A percentile compares a stretch with the other conserved stretches of the same genome.
Conservation (phyloP, 495 filamentous ascomycete genomes). For the Lentithecium fluviatile region DNA sequence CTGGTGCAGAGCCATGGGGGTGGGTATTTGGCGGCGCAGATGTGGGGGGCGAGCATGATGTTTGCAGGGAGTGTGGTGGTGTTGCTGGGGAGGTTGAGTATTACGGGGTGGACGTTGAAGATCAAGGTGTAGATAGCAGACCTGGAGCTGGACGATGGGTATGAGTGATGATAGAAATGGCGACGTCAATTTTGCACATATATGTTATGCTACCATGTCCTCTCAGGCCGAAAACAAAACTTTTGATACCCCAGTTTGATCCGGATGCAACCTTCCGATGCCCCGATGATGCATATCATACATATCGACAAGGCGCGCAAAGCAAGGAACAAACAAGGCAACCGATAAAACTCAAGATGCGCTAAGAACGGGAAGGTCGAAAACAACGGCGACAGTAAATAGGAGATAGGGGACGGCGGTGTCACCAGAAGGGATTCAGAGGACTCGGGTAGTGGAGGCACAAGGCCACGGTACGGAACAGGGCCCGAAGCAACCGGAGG, state of each 20-base stretch:
- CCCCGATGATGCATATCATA: not conserved
- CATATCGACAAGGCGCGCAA: not conserved
- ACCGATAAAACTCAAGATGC: not conserved
- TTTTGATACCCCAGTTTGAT: too few relatives aligned
- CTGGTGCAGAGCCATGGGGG: slow-evolving; percentile 39
- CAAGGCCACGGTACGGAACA: not conserved
- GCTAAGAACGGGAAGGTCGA: not conserved
- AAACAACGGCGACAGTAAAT: not conserved
- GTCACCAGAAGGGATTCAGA: not conserved
- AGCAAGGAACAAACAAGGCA: not conserved
- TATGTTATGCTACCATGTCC: too few relatives aligned
- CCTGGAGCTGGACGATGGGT: not conserved
- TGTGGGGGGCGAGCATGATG: slow-evolving; percentile 38
- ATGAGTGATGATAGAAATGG: too few relatives aligned
- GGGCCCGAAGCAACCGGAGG: not conserved
- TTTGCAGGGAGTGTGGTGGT: slow-evolving; percentile 26
- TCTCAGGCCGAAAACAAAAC: too few relatives aligned
- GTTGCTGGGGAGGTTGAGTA: slow-evolving; percentile 32
- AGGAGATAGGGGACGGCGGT: not conserved
- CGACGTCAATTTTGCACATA: too few relatives aligned
- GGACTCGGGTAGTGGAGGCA: not conserved
- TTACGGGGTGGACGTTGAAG: slow-evolving; percentile 35
- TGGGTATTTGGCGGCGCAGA: slow-evolving; percentile 36
- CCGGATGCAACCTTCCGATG: not conserved
- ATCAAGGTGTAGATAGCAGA: slow-evolving; percentile 17